A percentile compares a stretch with the other conserved stretches of the same genome.
These are phyloP conservation scores for Podospora conica DNA, from an alignment of 495 filamentous ascomycete species.

Conservation along the genomic window DNA sequence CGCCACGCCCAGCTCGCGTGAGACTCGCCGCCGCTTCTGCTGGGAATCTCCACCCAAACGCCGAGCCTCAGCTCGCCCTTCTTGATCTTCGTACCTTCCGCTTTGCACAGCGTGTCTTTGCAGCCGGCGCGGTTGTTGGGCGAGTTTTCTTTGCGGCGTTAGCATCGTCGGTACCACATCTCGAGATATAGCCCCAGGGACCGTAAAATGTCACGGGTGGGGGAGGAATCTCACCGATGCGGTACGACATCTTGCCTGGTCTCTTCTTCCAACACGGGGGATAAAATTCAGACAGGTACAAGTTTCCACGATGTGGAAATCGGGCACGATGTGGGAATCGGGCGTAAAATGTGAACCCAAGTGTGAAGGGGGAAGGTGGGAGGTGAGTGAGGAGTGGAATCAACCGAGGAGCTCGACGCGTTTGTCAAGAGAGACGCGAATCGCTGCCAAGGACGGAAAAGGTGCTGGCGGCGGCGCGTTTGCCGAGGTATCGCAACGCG, in stretches of 20 bases:
- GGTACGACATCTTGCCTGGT: constrained; percentile 27
- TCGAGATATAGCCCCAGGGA: background rate
- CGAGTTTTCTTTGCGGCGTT: constrained; percentile 51
- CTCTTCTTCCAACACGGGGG: background rate
- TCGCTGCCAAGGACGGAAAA: background rate
- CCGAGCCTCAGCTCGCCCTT: constrained; percentile 73
- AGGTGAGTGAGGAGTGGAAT: background rate
- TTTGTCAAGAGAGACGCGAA: background rate
- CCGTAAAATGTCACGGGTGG: background rate
- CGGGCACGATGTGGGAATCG: background rate
- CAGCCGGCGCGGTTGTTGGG: constrained; percentile 58
- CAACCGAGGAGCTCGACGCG: background rate
- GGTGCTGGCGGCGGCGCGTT: background rate
- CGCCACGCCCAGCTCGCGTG: constrained; percentile 56
- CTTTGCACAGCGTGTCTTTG: constrained; percentile 61
- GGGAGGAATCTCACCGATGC: constrained; percentile 27
- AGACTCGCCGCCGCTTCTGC: constrained; percentile 13
- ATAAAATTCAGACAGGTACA: background rate
- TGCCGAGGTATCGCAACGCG: background rate
- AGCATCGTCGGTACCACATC: background rate
- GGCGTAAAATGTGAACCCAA: background rate
- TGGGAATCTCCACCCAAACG: constrained; percentile 50
- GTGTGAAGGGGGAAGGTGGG: background rate
- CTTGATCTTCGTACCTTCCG: constrained; percentile 56
- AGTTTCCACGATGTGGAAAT: background rate